phyloP scores from a whole-genome alignment of 192 early-diverging fungal genomes.

The Dissophora ornata region DNA sequence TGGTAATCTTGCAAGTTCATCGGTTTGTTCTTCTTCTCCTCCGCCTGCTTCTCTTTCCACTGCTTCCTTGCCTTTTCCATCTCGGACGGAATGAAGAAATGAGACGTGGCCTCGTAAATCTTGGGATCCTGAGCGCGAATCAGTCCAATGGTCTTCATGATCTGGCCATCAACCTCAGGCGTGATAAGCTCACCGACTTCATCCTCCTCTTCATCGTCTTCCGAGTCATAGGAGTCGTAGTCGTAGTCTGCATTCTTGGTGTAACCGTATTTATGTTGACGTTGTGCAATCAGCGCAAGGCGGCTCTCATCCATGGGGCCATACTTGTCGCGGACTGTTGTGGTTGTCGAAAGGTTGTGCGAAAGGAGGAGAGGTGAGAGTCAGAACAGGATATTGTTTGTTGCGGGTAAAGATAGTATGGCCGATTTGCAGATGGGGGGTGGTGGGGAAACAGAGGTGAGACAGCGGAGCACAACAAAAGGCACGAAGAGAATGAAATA shows the following conservation, averaged over 20 bases:
- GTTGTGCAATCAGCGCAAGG: slow-evolving; percentile 39
- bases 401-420: no score
- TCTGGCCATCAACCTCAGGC: slow-evolving; percentile 91
- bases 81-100: slow-evolving; percentile 83
- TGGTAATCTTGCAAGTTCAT: slow-evolving; percentile 90
- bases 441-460: not conserved
- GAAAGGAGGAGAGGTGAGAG: not conserved
- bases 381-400: no score
- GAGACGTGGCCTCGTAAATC: slow-evolving; percentile 81
- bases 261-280: slow-evolving; percentile 57
- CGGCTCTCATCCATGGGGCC: slow-evolving; percentile 57
- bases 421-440: no score
- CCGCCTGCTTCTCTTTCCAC: slow-evolving; percentile 76
- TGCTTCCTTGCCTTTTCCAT: slow-evolving; percentile 66
- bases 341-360: no score
- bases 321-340: slow-evolving; percentile 72
- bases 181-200: slow-evolving; percentile 85
- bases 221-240: slow-evolving; percentile 67
- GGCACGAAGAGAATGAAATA: no score
- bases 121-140: slow-evolving; percentile 81
- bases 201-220: slow-evolving; percentile 81
- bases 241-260: slow-evolving; percentile 58
- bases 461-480: no score
- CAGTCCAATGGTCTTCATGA: slow-evolving; percentile 89
- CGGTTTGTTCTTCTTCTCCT: slow-evolving; percentile 69